These are phyloP conservation scores for Starmerella gropengiesseri DNA, from an alignment of 805 yeast genomes.

Conservation along the genomic window DNA sequence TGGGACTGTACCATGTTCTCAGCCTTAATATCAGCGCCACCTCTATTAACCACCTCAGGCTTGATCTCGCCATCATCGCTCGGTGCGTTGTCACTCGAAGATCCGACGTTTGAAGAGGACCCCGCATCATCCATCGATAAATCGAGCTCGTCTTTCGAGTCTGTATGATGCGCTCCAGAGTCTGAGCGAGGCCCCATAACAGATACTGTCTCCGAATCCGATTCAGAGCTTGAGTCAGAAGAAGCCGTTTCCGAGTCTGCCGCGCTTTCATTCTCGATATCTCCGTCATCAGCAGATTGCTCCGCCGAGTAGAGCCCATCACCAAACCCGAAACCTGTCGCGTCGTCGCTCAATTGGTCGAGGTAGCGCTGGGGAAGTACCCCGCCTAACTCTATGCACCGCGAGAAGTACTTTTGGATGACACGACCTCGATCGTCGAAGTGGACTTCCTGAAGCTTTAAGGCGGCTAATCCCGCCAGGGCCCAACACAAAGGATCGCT, in stretches of 20 bases:
- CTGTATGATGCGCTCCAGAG: too few species aligned
- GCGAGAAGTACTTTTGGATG: conserved; percentile 6
- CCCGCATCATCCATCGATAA: too few species aligned
- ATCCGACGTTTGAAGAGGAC: too few species aligned
- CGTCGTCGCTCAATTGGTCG: too few species aligned
- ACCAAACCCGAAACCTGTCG: background rate
- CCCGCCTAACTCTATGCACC: conserved; percentile 20
- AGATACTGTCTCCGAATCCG: background rate
- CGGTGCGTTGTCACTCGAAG: too few species aligned
- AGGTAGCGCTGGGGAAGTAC: conserved; percentile 12
- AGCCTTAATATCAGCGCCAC: too few species aligned
- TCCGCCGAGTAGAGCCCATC: background rate
- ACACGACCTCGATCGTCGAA: background rate
- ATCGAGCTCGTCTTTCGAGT: too few species aligned
- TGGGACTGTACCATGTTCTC: conserved; percentile 12
- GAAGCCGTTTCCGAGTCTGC: conserved; percentile 1
- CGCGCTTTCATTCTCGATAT: background rate
- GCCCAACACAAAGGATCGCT: conserved; percentile 17
- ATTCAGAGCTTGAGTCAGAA: background rate
- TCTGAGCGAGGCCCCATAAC: too few species aligned
- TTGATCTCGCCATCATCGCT: too few species aligned
- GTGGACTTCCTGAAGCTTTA: background rate
- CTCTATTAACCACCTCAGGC: too few species aligned
- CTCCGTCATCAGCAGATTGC: background rate
- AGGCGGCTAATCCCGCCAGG: conserved; percentile 13